Conservation (phyloP, 805 yeast species). For the Spencermartinsiella europaea region DNA sequence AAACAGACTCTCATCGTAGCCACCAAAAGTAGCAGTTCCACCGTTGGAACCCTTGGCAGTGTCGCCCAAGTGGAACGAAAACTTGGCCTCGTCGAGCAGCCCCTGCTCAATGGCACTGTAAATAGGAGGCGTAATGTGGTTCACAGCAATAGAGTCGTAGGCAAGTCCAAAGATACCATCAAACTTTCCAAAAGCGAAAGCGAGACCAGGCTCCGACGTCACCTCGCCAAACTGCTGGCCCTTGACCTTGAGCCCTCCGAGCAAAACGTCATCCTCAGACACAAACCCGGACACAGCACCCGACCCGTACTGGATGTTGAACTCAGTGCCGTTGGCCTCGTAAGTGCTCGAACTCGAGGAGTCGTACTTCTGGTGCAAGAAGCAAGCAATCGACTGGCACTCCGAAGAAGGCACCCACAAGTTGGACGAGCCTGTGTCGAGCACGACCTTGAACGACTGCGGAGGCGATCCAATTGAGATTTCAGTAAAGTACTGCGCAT, state of each 20-base stretch:
- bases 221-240: slow-evolving; percentile 96
- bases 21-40: slow-evolving; percentile 95
- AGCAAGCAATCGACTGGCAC: slow-evolving; percentile 93
- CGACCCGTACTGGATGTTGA: slow-evolving; percentile 85
- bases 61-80: slow-evolving; percentile 89
- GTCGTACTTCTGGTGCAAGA: slow-evolving; percentile 86
- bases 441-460: slow-evolving; percentile 85
- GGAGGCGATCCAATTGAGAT: slow-evolving; percentile 89
- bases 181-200: slow-evolving; percentile 97
- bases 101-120: slow-evolving; percentile 83
- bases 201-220: slow-evolving; percentile 94
- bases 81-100: slow-evolving; percentile 75
- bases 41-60: slow-evolving; percentile 62
- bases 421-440: slow-evolving; percentile 96
- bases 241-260: slow-evolving; percentile 82
- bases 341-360: slow-evolving; percentile 77
- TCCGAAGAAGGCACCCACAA: slow-evolving; percentile 92
- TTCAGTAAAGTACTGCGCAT: slow-evolving; percentile 95
- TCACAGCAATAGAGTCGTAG: slow-evolving; percentile 84
- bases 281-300: slow-evolving; percentile 91
- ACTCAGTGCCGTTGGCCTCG: slow-evolving; percentile 79
- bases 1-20: slow-evolving; percentile 71
- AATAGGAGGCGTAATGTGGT: slow-evolving; percentile 87
- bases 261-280: slow-evolving; percentile 72
- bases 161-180: slow-evolving; percentile 97